A percentile compares a stretch with the other conserved stretches of the same genome.
phyloP scores from a whole-genome alignment of 805 yeast species.

The Kazachstania martiniae region DNA sequence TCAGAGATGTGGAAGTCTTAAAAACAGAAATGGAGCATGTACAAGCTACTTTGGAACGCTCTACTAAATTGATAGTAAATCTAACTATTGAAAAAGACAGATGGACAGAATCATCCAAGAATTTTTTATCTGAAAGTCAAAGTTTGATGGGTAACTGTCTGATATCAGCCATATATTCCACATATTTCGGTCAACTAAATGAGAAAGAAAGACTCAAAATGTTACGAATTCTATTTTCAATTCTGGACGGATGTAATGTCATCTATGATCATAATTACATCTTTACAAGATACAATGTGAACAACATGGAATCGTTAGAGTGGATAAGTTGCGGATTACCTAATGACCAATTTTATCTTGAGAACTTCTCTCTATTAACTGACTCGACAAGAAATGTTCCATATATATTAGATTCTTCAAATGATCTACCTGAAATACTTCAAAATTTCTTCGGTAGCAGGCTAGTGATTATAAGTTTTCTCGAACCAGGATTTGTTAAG shows the following conservation, averaged over 20 bases:
- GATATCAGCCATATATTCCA: conserved; percentile 48
- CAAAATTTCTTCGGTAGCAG: conserved; percentile 22
- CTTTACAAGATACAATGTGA: conserved; percentile 30
- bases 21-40: conserved; percentile 61
- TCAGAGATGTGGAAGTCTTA: conserved; percentile 67
- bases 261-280: conserved; percentile 29
- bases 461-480: conserved; percentile 53
- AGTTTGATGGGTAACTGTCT: conserved; percentile 54
- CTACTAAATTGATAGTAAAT: conserved; percentile 50
- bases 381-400: conserved; percentile 33
- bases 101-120: conserved; percentile 55
- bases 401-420: conserved; percentile 65
- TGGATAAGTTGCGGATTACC: conserved; percentile 50
- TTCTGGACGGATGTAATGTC: conserved; percentile 31
- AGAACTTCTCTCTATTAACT: conserved; percentile 49
- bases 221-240: conserved; percentile 27
- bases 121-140: conserved; percentile 37
- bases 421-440: conserved; percentile 35
- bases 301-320: conserved; percentile 30
- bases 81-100: conserved; percentile 57
- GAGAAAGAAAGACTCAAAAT: conserved; percentile 35
- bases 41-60: conserved; percentile 47
- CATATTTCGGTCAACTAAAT: conserved; percentile 51
- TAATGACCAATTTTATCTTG: conserved; percentile 49
- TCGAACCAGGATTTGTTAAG: conserved; percentile 53